These are phyloP conservation scores for Scheffersomyces parashehatae DNA, from an alignment of 1,139 yeast species.

Conservation along the genomic window DNA sequence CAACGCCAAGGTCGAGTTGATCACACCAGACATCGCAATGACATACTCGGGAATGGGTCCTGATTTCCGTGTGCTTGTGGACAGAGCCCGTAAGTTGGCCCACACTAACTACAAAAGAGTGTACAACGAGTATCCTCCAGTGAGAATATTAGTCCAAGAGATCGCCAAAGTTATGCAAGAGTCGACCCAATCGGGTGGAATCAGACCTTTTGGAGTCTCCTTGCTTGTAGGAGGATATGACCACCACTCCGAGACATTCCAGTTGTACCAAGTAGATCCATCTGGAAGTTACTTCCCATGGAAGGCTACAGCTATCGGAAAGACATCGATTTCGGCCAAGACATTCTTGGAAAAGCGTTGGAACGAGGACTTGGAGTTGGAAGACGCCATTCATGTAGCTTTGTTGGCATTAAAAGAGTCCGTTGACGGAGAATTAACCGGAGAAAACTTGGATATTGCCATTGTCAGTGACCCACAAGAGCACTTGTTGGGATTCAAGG, in stretches of 20 bases:
- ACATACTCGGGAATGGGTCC: slow-evolving; percentile 99
- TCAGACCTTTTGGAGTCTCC: slow-evolving; percentile 96
- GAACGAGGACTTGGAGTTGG: slow-evolving; percentile 94
- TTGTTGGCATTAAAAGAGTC: slow-evolving; percentile 91
- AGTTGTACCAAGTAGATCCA: slow-evolving; percentile 96
- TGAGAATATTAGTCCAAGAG: slow-evolving; percentile 89
- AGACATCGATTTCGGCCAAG: slow-evolving; percentile 90
- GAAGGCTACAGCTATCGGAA: slow-evolving; percentile 99
- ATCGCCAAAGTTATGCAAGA: slow-evolving; percentile 97
- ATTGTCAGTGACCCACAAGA: slow-evolving; percentile 84
- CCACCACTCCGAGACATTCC: slow-evolving; percentile 69
- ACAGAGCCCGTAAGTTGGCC: slow-evolving; percentile 88
- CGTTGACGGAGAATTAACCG: slow-evolving; percentile 97
- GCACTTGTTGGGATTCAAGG: slow-evolving; percentile 78
- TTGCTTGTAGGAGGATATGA: slow-evolving; percentile 93
- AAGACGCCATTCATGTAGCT: slow-evolving; percentile 97
- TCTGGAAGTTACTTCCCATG: slow-evolving; percentile 99
- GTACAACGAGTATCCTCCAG: slow-evolving; percentile 97
- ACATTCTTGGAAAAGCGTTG: slow-evolving; percentile 97
- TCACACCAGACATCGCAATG: slow-evolving; percentile 96
- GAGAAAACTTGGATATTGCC: slow-evolving; percentile 91
- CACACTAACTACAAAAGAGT: slow-evolving; percentile 91
- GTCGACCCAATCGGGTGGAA: slow-evolving; percentile 98
- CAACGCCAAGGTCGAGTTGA: slow-evolving; percentile 73
- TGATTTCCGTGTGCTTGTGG: slow-evolving; percentile 92